Evolutionary conservation across 169 alveolate species (phyloP).

Genomic region (Neospora caninum): DNA sequence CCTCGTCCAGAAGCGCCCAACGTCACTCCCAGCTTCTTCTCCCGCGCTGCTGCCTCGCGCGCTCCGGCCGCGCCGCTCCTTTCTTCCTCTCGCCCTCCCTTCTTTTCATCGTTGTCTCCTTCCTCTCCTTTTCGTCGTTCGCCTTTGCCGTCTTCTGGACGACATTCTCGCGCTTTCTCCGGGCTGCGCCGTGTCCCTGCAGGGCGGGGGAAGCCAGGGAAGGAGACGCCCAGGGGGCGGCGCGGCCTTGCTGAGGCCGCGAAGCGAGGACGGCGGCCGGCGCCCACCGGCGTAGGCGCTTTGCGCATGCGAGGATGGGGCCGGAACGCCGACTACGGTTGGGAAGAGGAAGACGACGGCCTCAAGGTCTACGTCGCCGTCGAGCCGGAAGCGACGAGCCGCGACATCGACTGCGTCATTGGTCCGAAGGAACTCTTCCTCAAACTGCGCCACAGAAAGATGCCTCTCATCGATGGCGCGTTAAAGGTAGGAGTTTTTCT

Average conservation of each 20-base stretch:
- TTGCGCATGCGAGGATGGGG: slow-evolving; percentile 32
- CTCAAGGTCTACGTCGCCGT: neutral
- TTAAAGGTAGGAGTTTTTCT: neutral
- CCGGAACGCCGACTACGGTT: neutral
- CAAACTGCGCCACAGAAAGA: neutral
- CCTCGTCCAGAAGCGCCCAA: neutral
- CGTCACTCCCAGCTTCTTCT: neutral
- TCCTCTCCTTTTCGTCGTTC: neutral
- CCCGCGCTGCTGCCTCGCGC: neutral
- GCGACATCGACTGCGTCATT: slow-evolving; percentile 41
- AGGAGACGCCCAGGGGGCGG: too few species aligned
- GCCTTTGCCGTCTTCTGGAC: neutral
- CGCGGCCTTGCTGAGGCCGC: too few species aligned
- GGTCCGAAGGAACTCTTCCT: neutral
- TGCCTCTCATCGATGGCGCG: slow-evolving; percentile 11
- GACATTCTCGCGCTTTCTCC: neutral
- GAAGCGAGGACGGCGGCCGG: neutral
- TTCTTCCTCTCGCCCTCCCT: neutral
- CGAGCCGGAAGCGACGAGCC: slow-evolving; percentile 22
- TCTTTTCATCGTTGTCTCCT: neutral
- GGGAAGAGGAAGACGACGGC: slow-evolving; percentile 39
- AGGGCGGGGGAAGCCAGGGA: too few species aligned
- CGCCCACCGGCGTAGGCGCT: neutral
- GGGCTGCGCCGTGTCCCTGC: neutral
- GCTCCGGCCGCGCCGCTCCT: neutral